phyloP scores from a whole-genome alignment of 805 yeast genomes.

The Spathaspora arborariae region DNA sequence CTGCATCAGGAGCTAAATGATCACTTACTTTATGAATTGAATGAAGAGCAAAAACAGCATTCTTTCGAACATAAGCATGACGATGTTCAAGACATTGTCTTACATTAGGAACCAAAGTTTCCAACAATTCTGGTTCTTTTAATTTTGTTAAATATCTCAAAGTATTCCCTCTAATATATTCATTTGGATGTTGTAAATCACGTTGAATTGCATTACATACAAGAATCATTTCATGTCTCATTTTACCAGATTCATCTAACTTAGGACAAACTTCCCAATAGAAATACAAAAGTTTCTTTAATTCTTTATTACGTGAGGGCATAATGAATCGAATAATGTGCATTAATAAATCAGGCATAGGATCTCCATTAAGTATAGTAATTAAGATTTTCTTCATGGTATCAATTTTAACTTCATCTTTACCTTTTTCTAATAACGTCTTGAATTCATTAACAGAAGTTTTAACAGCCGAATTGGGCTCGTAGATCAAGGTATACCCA shows the following conservation, averaged over 20 bases:
- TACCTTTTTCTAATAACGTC: conserved; percentile 78
- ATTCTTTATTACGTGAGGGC: conserved; percentile 89
- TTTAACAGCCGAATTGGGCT: conserved; percentile 64
- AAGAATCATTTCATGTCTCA: conserved; percentile 97
- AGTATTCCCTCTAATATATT: conserved; percentile 93
- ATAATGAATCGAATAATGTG: conserved; percentile 94
- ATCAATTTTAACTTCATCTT: conserved; percentile 80
- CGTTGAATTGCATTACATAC: conserved; percentile 97
- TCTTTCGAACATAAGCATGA: conserved; percentile 96
- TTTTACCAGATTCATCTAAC: conserved; percentile 78
- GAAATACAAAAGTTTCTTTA: conserved; percentile 87
- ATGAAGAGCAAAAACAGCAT: conserved; percentile 88
- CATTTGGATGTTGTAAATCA: conserved; percentile 97
- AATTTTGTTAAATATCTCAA: conserved; percentile 86
- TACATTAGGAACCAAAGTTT: conserved; percentile 91
- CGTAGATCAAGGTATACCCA: conserved; percentile 79
- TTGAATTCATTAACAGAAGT: conserved; percentile 70
- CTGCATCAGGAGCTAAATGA: conserved; percentile 93
- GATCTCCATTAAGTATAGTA: conserved; percentile 87
- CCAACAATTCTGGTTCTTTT: conserved; percentile 89
- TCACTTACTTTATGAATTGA: conserved; percentile 80
- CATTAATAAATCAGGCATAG: conserved; percentile 91
- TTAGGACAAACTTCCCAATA: conserved; percentile 99
- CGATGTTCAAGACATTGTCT: conserved; percentile 91
- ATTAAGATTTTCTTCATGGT: conserved; percentile 87